These are phyloP conservation scores for Trichophyton equinum DNA, from an alignment of 2,329 filamentous ascomycete genomes.

Conservation along the genomic window DNA sequence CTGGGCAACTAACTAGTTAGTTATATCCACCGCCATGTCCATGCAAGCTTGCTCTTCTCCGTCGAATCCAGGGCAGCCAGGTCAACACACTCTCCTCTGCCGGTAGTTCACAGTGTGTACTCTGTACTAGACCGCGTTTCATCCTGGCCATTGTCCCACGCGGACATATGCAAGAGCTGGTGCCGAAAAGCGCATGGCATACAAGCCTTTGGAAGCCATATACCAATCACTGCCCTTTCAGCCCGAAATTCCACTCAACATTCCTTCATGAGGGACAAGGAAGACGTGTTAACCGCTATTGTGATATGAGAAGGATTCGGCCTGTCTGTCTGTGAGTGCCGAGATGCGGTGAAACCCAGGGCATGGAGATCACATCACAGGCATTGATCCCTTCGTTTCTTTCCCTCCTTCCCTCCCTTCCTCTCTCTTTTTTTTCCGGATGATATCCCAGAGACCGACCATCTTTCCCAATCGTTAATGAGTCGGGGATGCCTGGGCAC, in stretches of 20 bases:
- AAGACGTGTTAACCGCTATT: background rate
- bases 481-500: too few relatives aligned
- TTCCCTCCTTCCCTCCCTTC: too few relatives aligned
- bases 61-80: background rate
- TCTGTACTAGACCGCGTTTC: background rate
- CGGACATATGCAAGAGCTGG: background rate
- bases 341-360: too few relatives aligned
- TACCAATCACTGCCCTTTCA: background rate
- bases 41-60: background rate
- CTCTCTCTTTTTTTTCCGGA: too few relatives aligned
- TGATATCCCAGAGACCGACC: too few relatives aligned
- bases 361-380: too few relatives aligned
- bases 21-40: background rate
- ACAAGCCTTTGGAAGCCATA: background rate
- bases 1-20: background rate
- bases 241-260: background rate
- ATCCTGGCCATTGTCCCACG: background rate
- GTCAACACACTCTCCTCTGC: background rate
- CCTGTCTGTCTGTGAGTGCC: too few relatives aligned
- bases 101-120: background rate
- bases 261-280: background rate
- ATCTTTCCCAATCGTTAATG: too few relatives aligned
- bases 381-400: too few relatives aligned
- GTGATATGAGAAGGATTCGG: too few relatives aligned
- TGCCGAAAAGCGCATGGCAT: background rate